phyloP scores from a whole-genome alignment of 1,284 basidiomycete species.

The Leccinum pallidistipes region DNA sequence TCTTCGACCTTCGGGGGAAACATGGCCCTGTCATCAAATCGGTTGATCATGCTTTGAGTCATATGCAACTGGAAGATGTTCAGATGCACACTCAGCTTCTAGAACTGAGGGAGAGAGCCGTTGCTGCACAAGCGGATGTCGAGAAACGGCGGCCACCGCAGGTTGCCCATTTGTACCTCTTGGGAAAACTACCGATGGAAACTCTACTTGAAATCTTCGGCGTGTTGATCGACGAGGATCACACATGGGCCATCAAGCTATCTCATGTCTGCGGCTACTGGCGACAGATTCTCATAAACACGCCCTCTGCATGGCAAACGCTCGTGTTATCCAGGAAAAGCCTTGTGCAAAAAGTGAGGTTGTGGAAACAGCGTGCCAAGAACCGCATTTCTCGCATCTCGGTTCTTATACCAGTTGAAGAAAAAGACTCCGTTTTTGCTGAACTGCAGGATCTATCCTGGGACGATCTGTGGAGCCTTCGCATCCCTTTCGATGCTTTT shows the following conservation, averaged over 20 bases:
- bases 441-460: conserved; percentile 44
- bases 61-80: conserved; percentile 39
- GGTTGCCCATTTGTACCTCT: conserved; percentile 31
- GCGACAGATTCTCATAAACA: conserved; percentile 50
- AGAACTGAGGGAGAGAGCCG: conserved; percentile 36
- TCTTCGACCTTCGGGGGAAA: conserved; percentile 35
- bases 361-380: conserved; percentile 58
- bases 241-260: conserved; percentile 44
- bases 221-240: conserved; percentile 42
- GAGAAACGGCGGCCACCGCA: conserved; percentile 10
- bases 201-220: conserved; percentile 56
- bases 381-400: conserved; percentile 49
- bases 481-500: conserved; percentile 24
- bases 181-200: conserved; percentile 62
- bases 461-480: conserved; percentile 43
- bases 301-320: conserved; percentile 55
- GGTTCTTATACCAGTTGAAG: conserved; percentile 18
- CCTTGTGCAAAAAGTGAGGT: conserved; percentile 49
- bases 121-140: conserved; percentile 24
- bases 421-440: conserved; percentile 34
- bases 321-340: conserved; percentile 53
- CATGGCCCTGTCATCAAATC: conserved; percentile 45
- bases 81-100: conserved; percentile 40
- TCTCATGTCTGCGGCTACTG: conserved; percentile 60
- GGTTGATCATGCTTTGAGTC: conserved; percentile 45